Evolutionary conservation across 2,329 filamentous ascomycete genomes (phyloP).

Genomic region (Rutstroemia sp.): DNA sequence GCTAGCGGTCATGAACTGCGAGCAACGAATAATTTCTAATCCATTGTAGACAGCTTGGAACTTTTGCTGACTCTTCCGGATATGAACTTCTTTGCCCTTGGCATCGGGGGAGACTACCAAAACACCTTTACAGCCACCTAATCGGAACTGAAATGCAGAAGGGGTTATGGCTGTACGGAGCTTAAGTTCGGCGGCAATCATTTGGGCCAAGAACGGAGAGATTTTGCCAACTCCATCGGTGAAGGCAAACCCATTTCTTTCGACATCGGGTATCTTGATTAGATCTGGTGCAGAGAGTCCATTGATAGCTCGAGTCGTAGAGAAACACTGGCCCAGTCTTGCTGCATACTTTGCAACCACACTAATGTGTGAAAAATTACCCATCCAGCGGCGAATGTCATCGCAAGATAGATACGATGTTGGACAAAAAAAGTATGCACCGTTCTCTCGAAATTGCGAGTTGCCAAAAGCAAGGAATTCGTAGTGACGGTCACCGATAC

Average conservation of each 20-base stretch:
- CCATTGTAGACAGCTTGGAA: slow-evolving; percentile 65
- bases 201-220: slow-evolving; percentile 66
- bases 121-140: slow-evolving; percentile 89
- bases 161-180: slow-evolving; percentile 54
- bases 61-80: slow-evolving; percentile 82
- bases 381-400: slow-evolving; percentile 80
- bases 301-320: slow-evolving; percentile 74
- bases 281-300: slow-evolving; percentile 49
- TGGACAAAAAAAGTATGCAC: slow-evolving; percentile 86
- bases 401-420: slow-evolving; percentile 59
- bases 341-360: slow-evolving; percentile 86
- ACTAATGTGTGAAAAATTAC: slow-evolving; percentile 71
- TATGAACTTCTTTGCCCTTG: slow-evolving; percentile 60
- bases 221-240: slow-evolving; percentile 93
- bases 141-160: slow-evolving; percentile 84
- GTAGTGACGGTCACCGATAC: slow-evolving; percentile 73
- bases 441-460: slow-evolving; percentile 86
- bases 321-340: slow-evolving; percentile 89
- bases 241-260: slow-evolving; percentile 63
- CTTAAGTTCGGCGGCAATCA: slow-evolving; percentile 65
- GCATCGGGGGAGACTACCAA: slow-evolving; percentile 67
- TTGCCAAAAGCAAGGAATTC: slow-evolving; percentile 92
- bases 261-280: slow-evolving; percentile 60
- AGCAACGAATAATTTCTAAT: slow-evolving; percentile 80
- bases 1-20: slow-evolving; percentile 67